Percentiles rank a stretch among this genome's conserved stretches.
These are phyloP conservation scores for Capronia coronata DNA, from an alignment of 2,329 filamentous ascomycete species.

Conservation along the genomic window DNA sequence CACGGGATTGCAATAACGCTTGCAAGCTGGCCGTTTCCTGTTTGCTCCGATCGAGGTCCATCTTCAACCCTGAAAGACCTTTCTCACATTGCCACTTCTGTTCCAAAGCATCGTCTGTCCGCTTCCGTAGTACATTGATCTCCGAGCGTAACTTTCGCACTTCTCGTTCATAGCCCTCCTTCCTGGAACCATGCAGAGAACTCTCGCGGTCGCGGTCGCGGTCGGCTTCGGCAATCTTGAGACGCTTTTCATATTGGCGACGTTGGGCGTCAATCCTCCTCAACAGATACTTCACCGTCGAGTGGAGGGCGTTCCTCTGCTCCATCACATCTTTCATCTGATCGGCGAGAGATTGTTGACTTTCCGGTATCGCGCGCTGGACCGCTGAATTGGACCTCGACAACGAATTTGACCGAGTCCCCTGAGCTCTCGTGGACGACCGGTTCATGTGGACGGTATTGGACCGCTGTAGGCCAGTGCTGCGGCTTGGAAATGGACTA, in stretches of 20 bases:
- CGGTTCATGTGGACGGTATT: slow-evolving; percentile 44
- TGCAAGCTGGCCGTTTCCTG: slow-evolving; percentile 84
- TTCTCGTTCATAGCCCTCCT: slow-evolving; percentile 76
- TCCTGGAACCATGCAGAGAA: slow-evolving; percentile 54
- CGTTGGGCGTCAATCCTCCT: slow-evolving; percentile 80
- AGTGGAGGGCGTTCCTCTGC: slow-evolving; percentile 86
- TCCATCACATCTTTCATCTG: slow-evolving; percentile 86
- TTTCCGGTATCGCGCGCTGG: slow-evolving; percentile 50
- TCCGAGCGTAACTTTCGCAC: slow-evolving; percentile 74
- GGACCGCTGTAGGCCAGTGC: slow-evolving; percentile 22
- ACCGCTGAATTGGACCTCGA: slow-evolving; percentile 53
- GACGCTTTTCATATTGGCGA: slow-evolving; percentile 73
- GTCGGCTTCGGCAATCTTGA: slow-evolving; percentile 69
- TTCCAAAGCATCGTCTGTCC: slow-evolving; percentile 88
- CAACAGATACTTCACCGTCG: slow-evolving; percentile 75
- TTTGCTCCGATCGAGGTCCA: slow-evolving; percentile 92
- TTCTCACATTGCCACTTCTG: slow-evolving; percentile 97
- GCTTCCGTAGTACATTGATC: slow-evolving; percentile 72
- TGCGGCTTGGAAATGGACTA: slow-evolving; percentile 39
- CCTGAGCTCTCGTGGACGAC: slow-evolving; percentile 62
- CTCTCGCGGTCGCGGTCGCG: slow-evolving; percentile 66
- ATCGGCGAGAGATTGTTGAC: slow-evolving; percentile 65
- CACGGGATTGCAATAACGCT: slow-evolving; percentile 70
- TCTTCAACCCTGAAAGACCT: slow-evolving; percentile 78
- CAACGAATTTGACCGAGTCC: slow-evolving; percentile 45